These are phyloP conservation scores for Exophiala xenobiotica DNA, from an alignment of 2,329 filamentous ascomycete genomes.

Conservation along the genomic window DNA sequence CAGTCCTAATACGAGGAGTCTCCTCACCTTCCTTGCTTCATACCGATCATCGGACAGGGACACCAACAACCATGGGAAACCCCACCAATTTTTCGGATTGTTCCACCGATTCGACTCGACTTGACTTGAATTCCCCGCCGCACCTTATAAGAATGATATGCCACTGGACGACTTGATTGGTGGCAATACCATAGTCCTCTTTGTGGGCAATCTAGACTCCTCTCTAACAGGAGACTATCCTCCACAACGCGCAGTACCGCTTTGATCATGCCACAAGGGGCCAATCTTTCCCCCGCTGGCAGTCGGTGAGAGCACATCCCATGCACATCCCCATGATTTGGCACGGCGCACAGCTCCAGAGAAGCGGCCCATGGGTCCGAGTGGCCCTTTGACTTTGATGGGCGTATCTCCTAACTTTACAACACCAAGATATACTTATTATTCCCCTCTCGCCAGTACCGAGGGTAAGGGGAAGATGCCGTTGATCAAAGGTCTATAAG, in stretches of 20 bases:
- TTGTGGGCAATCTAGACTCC: not conserved
- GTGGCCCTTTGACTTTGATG: not conserved
- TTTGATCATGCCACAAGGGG: not conserved
- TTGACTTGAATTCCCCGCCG: too few relatives aligned
- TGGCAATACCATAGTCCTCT: not conserved
- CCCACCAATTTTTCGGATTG: too few relatives aligned
- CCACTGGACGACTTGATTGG: not conserved
- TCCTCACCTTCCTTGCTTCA: too few relatives aligned
- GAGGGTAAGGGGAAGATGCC: not conserved
- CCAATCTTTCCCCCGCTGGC: not conserved
- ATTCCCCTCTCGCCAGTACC: not conserved
- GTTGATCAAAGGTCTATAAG: not conserved
- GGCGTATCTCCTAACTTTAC: not conserved
- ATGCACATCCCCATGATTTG: not conserved
- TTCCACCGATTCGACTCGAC: not conserved
- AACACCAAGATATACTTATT: not conserved
- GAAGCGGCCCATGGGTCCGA: not conserved
- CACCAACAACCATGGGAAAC: too few relatives aligned
- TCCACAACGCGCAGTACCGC: not conserved
- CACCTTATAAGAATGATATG: too few relatives aligned
- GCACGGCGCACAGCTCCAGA: not conserved
- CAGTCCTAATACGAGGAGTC: too few relatives aligned
- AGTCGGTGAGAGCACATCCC: not conserved
- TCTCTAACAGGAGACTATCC: not conserved
- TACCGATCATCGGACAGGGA: not conserved